Percentiles rank a stretch among this genome's conserved stretches.
Evolutionary conservation across 176 grass and related monocot species (phyloP).

Genomic region (Chrysopogon serrulatus): DNA sequence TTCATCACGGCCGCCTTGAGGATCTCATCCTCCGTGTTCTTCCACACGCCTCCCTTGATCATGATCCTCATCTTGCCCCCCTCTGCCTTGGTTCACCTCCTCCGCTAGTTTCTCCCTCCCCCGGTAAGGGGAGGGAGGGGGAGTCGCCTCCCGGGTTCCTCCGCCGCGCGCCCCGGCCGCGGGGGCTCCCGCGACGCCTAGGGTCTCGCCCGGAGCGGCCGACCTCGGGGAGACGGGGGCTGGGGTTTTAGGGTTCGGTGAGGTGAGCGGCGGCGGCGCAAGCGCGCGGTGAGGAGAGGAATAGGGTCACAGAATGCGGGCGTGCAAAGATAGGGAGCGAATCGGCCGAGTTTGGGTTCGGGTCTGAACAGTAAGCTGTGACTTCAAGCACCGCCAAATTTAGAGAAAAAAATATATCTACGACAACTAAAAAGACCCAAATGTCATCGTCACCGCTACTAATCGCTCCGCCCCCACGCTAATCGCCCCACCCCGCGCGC

Average conservation of each 20-base stretch:
- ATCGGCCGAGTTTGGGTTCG: not conserved
- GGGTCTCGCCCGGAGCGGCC: not conserved
- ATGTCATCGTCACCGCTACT: too few species aligned
- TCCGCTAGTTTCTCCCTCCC: conserved; percentile 18
- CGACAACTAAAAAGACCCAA: too few species aligned
- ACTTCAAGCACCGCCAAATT: too few species aligned
- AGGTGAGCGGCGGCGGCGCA: not conserved
- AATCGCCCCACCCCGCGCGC: too few species aligned
- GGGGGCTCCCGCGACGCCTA: not conserved
- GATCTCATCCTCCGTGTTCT: conserved; percentile 90
- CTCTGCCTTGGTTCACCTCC: not conserved
- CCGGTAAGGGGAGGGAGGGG: not conserved
- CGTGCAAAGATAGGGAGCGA: too few species aligned
- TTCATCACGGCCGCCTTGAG: conserved; percentile 86
- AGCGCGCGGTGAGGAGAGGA: too few species aligned
- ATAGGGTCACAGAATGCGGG: too few species aligned
- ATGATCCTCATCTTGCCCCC: conserved; percentile 76
- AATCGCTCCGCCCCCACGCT: too few species aligned
- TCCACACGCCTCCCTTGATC: conserved; percentile 90
- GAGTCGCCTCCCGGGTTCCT: not conserved
- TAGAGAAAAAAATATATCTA: too few species aligned
- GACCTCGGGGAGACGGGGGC: not conserved
- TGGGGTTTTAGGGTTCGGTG: conserved; percentile 3
- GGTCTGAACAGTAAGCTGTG: too few species aligned
- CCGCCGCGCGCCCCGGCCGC: not conserved